Conservation (phyloP, 192 early-diverging fungal genomes). For the Mortierella alpina region DNA sequence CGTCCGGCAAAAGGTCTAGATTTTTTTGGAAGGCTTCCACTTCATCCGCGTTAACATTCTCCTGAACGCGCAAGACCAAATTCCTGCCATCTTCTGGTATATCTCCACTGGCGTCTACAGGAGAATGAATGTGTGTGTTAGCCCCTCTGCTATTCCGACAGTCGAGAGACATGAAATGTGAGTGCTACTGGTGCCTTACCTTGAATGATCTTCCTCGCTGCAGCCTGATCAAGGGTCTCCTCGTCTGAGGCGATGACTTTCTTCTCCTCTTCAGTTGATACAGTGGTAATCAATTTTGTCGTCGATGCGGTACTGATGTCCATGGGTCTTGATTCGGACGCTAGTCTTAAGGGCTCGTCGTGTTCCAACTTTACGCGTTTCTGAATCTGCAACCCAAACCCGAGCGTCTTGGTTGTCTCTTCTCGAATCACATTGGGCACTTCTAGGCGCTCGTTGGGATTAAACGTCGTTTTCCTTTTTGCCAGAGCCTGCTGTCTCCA, state of each 20-base stretch:
- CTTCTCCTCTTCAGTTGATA: slow-evolving; percentile 1
- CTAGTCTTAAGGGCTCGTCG: neutral
- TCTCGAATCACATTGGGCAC: slow-evolving; percentile 4
- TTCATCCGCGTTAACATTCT: slow-evolving; percentile 55
- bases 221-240: slow-evolving; percentile 55
- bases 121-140: neutral
- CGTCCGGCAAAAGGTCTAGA: slow-evolving; percentile 70
- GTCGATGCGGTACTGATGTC: neutral
- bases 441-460: slow-evolving; percentile 23
- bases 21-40: slow-evolving; percentile 72
- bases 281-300: neutral
- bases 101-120: slow-evolving; percentile 26
- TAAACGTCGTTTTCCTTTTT: slow-evolving; percentile 50
- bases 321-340: neutral
- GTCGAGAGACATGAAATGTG: neutral
- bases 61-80: slow-evolving; percentile 22
- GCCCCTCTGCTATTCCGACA: neutral
- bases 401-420: slow-evolving; percentile 7
- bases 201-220: slow-evolving; percentile 58
- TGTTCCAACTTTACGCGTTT: slow-evolving; percentile 30
- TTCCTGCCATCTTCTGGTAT: slow-evolving; percentile 13
- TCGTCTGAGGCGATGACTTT: slow-evolving; percentile 8
- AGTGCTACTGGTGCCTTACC: slow-evolving; percentile 29
- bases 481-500: slow-evolving; percentile 53
- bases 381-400: slow-evolving; percentile 51